Conservation (phyloP, 208 protist species). For the Leishmania martiniquensis region DNA sequence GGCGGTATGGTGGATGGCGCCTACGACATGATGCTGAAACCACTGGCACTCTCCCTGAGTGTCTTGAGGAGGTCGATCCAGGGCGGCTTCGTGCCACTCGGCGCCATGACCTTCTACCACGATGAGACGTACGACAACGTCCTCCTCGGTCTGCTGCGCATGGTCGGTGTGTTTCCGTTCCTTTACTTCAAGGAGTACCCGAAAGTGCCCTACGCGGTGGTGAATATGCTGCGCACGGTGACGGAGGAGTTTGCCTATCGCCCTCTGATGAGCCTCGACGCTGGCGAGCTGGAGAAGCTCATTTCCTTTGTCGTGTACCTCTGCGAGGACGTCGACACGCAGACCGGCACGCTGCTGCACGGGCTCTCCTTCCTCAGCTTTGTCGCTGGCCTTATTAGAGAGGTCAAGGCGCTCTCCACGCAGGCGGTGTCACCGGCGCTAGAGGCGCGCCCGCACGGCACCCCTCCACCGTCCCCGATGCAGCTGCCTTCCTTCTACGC, state of each 20-base stretch:
- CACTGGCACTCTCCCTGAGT: constrained; percentile 71
- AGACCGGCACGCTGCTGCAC: constrained; percentile 55
- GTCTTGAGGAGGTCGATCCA: constrained; percentile 63
- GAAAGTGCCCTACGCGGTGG: constrained; percentile 52
- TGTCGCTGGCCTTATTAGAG: constrained; percentile 65
- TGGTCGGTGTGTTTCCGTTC: constrained; percentile 61
- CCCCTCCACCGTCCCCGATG: constrained; percentile 53
- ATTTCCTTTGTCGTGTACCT: constrained; percentile 61
- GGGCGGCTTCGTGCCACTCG: constrained; percentile 75
- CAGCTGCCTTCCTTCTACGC: constrained; percentile 56
- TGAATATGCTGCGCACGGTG: constrained; percentile 71
- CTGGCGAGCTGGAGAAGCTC: constrained; percentile 57
- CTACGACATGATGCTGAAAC: constrained; percentile 81
- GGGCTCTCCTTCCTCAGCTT: constrained; percentile 80
- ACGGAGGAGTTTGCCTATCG: constrained; percentile 74
- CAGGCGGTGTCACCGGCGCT: constrained; percentile 24
- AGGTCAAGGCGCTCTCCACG: constrained; percentile 69
- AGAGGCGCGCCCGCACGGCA: constrained; percentile 24
- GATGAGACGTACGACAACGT: constrained; percentile 85
- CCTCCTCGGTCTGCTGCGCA: constrained; percentile 63
- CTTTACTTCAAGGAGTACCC: constrained; percentile 72
- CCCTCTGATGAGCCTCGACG: constrained; percentile 62
- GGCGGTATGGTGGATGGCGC: constrained; percentile 38
- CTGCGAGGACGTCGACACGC: constrained; percentile 70
- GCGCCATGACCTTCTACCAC: constrained; percentile 85